Evolutionary conservation across 768 basidiomycete species (phyloP), one percentile per base, ranked within the genome.

Genomic region (Kwoniella newhampshirensis): DNA sequence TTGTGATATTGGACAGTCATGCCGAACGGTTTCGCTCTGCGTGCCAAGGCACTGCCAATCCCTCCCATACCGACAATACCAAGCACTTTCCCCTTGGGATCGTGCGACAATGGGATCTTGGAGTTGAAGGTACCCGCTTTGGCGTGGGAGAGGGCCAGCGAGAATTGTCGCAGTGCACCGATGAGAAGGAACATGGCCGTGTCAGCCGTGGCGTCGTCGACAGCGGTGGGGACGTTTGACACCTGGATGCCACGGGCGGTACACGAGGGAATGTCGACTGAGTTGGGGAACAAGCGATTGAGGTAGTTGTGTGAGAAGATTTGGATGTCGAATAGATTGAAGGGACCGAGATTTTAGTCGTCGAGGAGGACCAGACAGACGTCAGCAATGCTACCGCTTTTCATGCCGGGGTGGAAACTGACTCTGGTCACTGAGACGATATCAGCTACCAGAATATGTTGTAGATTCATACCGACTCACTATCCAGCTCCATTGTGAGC

Each of bases 171-270:
- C 41, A 71, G 43, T 20, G 61, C 47, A n/a, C 52, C 50, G 21
- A 68, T 59, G 35, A 67, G 54, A 47, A 71, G 62, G 54, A 56
- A 71, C 15, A 71, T 35, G 11, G 63, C 66, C 2, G 69, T 71
- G 18, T 63, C 64, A 0, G 91, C 91, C 1, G 90, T 92, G 8
- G 86, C 90, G 60, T 91, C 88, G 76, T 92, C 86, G 44, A 93
- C 91, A 3, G 89, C 89, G 8, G 87, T 85, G 0, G 91, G 91
- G 1, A 90, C 92, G 71, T 93, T 91, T 6, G 91, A 91, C 20
- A 93, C 83, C 32, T 18, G 18, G 21, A 64, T 54, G 6, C 54
- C 58, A 13, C 32, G 32, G 32, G 32, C 6, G 7, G 32, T 32
- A 13, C 32, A 32, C 13, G 32, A 32, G 13, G 32, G 32, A 32